A percentile compares a stretch with the other conserved stretches of the same genome.
phyloP scores from a whole-genome alignment of 192 early-diverging fungal species.

The Coemansia sp. region DNA sequence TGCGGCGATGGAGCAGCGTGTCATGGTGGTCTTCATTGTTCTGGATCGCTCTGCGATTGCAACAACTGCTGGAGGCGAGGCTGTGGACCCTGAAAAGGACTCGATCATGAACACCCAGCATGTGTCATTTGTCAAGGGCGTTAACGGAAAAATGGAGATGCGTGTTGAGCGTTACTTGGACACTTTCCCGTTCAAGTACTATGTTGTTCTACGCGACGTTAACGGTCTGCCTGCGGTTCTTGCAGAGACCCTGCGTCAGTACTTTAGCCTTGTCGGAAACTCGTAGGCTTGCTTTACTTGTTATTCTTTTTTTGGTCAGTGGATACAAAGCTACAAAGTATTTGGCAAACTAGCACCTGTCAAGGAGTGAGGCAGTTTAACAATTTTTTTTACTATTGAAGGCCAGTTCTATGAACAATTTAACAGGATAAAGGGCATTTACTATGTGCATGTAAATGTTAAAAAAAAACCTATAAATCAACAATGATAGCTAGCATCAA shows the following conservation, averaged over 20 bases:
- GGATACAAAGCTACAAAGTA: too few species aligned
- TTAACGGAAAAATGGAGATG: slow-evolving; percentile 62
- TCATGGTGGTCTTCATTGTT: slow-evolving; percentile 97
- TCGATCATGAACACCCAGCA: slow-evolving; percentile 90
- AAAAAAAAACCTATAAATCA: too few species aligned
- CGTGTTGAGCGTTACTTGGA: slow-evolving; percentile 85
- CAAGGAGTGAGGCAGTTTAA: too few species aligned
- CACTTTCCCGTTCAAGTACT: slow-evolving; percentile 98
- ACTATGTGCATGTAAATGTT: too few species aligned
- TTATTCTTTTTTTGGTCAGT: background rate
- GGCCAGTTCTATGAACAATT: too few species aligned
- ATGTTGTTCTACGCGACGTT: slow-evolving; percentile 87
- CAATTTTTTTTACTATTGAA: too few species aligned
- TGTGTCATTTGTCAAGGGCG: slow-evolving; percentile 70
- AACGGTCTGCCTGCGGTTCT: slow-evolving; percentile 84
- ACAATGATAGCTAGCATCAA: too few species aligned
- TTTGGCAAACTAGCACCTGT: background rate
- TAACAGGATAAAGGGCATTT: too few species aligned
- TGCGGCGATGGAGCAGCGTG: slow-evolving; percentile 76
- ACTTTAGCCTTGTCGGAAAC: slow-evolving; percentile 79
- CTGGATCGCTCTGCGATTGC: slow-evolving; percentile 66
- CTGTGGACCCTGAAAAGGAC: slow-evolving; percentile 44
- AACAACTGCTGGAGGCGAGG: background rate
- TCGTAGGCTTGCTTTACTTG: slow-evolving; percentile 19
- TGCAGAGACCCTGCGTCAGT: slow-evolving; percentile 93